A percentile compares a stretch with the other conserved stretches of the same genome.
Conservation (phyloP, 805 yeast species). For the Candida rishiriensis region DNA sequence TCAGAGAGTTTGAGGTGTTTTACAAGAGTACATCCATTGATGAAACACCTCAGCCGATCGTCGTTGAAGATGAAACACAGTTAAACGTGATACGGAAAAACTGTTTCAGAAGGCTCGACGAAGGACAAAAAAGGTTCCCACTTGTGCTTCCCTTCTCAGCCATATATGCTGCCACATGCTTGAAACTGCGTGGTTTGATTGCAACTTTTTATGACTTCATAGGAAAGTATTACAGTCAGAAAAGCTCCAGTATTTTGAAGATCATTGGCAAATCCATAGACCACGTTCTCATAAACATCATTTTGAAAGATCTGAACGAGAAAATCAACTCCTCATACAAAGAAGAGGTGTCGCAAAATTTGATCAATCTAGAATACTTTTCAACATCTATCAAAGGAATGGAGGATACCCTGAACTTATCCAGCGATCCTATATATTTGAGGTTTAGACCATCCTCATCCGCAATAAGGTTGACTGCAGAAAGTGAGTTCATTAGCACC, state of each 20-base stretch:
- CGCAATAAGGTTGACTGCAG: conserved; percentile 34
- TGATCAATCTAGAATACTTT: conserved; percentile 85
- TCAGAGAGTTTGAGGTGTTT: conserved; percentile 51
- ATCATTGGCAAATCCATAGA: conserved; percentile 64
- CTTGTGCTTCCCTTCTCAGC: conserved; percentile 82
- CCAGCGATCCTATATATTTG: conserved; percentile 33
- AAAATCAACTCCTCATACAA: conserved; percentile 70
- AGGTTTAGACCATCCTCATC: conserved; percentile 25
- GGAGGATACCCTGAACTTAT: conserved; percentile 36
- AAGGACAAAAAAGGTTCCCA: conserved; percentile 39
- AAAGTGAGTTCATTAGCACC: conserved; percentile 48
- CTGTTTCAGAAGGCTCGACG: conserved; percentile 23
- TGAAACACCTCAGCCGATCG: conserved; percentile 88
- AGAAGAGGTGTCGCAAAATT: conserved; percentile 85
- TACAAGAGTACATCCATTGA: conserved; percentile 62
- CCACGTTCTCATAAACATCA: conserved; percentile 58
- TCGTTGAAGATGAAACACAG: conserved; percentile 52
- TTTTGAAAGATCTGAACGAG: conserved; percentile 57
- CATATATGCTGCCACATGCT: conserved; percentile 82
- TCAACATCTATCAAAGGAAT: conserved; percentile 69
- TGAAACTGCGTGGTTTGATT: conserved; percentile 63
- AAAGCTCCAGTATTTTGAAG: conserved; percentile 54
- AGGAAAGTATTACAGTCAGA: conserved; percentile 59
- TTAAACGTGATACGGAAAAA: conserved; percentile 57
- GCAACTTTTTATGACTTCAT: conserved; percentile 61